Evolutionary conservation across 768 basidiomycete genomes (phyloP).

Genomic region (Lactarius hengduanensis): DNA sequence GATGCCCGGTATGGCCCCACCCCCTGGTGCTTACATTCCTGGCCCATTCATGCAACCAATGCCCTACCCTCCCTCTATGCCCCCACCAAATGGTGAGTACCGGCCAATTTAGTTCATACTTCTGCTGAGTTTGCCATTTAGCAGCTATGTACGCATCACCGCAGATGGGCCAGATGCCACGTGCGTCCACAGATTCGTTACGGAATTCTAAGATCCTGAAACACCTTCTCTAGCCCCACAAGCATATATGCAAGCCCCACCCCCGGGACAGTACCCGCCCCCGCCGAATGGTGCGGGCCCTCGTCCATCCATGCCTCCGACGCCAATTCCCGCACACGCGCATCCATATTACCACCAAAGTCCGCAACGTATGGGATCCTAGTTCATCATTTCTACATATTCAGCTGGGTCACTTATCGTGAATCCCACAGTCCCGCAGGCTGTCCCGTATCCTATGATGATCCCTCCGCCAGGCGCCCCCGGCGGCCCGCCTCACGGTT

Average conservation of each 20-base stretch:
- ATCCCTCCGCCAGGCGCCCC: conserved; percentile 74
- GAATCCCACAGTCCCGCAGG: conserved; percentile 65
- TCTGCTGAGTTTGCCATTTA: conserved; percentile 17
- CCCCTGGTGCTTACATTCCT: conserved; percentile 77
- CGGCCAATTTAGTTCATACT: conserved; percentile 8
- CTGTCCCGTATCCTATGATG: conserved; percentile 90
- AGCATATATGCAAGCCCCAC: conserved; percentile 77
- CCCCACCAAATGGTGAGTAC: conserved; percentile 63
- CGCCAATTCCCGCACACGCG: conserved; percentile 82
- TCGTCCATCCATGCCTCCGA: conserved; percentile 88
- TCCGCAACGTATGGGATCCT: conserved; percentile 64
- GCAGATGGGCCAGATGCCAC: conserved; percentile 85
- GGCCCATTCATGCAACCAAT: conserved; percentile 83
- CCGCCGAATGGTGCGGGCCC: conserved; percentile 77
- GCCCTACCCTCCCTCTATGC: conserved; percentile 79
- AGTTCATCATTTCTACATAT: conserved; percentile 29
- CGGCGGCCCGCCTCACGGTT: conserved; percentile 67
- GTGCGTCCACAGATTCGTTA: conserved; percentile 45
- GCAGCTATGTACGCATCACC: conserved; percentile 80
- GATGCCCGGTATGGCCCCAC: conserved; percentile 83
- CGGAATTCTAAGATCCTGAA: conserved; percentile 9
- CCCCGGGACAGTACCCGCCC: conserved; percentile 72
- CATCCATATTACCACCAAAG: conserved; percentile 89
- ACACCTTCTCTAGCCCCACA: conserved; percentile 50
- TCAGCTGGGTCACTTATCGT: neutral